Conservation (phyloP, 352 stramenopile species). For the Aphanomyces stellatus region DNA sequence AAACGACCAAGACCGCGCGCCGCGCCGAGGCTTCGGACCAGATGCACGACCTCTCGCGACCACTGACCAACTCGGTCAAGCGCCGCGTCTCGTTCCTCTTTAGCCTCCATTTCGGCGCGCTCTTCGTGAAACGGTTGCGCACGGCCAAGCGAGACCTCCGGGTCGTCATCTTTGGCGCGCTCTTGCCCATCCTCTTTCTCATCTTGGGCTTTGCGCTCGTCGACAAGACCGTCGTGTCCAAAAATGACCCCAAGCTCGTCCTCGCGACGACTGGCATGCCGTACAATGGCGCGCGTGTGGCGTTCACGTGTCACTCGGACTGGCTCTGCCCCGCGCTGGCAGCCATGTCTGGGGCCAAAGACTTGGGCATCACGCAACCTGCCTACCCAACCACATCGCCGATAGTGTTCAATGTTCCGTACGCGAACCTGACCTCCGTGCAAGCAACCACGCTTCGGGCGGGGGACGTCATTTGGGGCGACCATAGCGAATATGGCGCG, state of each 20-base stretch:
- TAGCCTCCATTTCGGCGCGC: slow-evolving; percentile 36
- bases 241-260: slow-evolving; percentile 37
- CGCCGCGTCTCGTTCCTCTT: slow-evolving; percentile 14
- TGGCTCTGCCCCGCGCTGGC: background rate
- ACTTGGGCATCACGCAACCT: slow-evolving; percentile 22
- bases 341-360: slow-evolving; percentile 18
- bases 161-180: slow-evolving; percentile 59
- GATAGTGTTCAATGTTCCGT: slow-evolving; percentile 49
- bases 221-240: slow-evolving; percentile 34
- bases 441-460: slow-evolving; percentile 38
- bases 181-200: slow-evolving; percentile 59
- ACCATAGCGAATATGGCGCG: slow-evolving; percentile 36
- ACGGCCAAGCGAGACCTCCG: slow-evolving; percentile 44
- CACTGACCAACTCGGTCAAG: background rate
- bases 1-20: background rate
- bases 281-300: slow-evolving; percentile 30
- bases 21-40: background rate
- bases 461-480: slow-evolving; percentile 24
- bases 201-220: slow-evolving; percentile 49
- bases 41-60: background rate
- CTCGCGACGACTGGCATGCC: slow-evolving; percentile 26
- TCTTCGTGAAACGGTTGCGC: slow-evolving; percentile 47
- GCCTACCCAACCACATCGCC: slow-evolving; percentile 27
- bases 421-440: slow-evolving; percentile 28
- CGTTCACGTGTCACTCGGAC: slow-evolving; percentile 30